Conservation (phyloP, 495 filamentous ascomycete genomes). For the Schizothecium vesticola region DNA sequence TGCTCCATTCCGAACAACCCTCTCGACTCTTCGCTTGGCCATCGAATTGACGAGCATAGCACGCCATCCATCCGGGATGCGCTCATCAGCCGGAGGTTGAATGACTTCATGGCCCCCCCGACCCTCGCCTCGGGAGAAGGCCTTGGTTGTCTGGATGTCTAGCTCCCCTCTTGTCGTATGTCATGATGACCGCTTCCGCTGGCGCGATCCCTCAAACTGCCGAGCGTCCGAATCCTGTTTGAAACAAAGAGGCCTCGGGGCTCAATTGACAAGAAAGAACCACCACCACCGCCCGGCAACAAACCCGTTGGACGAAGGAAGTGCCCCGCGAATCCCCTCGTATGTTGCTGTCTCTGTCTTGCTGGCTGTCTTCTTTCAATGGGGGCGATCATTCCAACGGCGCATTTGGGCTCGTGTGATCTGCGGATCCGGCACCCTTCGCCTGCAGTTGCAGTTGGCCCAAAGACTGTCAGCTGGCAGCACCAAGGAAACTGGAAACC, state of each 20-base stretch:
- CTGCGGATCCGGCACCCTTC: background rate
- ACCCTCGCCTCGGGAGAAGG: background rate
- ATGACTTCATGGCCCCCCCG: background rate
- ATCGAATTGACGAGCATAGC: background rate
- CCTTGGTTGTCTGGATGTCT: background rate
- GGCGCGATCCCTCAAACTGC: conserved; percentile 1
- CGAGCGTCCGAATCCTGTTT: background rate
- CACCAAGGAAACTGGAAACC: background rate
- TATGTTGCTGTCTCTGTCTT: background rate
- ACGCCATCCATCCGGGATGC: conserved; percentile 2
- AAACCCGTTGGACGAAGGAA: background rate
- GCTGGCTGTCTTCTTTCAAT: background rate
- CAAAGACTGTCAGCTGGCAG: background rate
- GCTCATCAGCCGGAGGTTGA: background rate
- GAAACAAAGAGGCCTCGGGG: background rate
- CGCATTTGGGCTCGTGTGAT: conserved; percentile 1
- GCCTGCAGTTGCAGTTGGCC: background rate
- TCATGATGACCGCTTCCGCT: background rate
- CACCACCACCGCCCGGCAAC: background rate
- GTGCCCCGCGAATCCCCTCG: background rate
- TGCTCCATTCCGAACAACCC: background rate
- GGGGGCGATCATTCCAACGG: conserved; percentile 4
- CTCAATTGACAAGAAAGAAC: background rate
- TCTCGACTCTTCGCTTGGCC: background rate
- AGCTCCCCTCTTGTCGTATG: background rate